These are phyloP conservation scores for Cercospora sesami DNA, from an alignment of 2,329 filamentous ascomycete species.

Conservation along the genomic window DNA sequence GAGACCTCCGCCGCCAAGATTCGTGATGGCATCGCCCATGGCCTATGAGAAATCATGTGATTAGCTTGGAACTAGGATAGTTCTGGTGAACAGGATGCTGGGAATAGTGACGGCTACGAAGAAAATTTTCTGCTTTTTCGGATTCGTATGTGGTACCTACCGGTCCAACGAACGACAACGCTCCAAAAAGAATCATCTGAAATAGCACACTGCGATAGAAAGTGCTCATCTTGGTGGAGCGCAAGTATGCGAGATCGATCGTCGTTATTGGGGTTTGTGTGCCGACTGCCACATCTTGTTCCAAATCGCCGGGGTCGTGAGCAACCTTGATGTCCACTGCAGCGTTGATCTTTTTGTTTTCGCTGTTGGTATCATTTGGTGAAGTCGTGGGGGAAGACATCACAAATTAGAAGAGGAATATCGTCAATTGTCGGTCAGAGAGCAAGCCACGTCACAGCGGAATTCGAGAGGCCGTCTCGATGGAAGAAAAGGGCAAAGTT, in stretches of 20 bases:
- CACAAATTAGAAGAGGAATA: no score
- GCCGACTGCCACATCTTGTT: constrained; percentile 16
- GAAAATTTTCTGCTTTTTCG: no score
- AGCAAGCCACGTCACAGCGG: background rate
- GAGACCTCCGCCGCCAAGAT: constrained; percentile 31
- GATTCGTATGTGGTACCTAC: no score
- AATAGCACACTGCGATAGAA: constrained; percentile 30
- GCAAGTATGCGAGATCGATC: constrained; percentile 14
- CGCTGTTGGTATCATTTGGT: background rate
- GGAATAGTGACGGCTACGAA: background rate
- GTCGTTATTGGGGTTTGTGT: constrained; percentile 14
- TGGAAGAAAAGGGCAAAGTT: background rate
- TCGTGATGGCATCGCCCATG: constrained; percentile 31
- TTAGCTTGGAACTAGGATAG: background rate
- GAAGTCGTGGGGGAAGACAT: background rate
- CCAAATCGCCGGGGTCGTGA: background rate
- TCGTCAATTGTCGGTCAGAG: background rate
- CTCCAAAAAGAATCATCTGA: constrained; percentile 32
- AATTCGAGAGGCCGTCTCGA: background rate
- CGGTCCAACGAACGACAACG: constrained; percentile 20
- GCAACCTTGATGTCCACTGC: background rate
- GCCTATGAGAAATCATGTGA: constrained; percentile 9
- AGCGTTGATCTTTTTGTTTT: constrained; percentile 7
- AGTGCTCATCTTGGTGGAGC: constrained; percentile 11
- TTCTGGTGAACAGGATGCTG: background rate